phyloP scores from a whole-genome alignment of 2,329 filamentous ascomycete genomes.

The Lasiodiplodia gonubiensis region DNA sequence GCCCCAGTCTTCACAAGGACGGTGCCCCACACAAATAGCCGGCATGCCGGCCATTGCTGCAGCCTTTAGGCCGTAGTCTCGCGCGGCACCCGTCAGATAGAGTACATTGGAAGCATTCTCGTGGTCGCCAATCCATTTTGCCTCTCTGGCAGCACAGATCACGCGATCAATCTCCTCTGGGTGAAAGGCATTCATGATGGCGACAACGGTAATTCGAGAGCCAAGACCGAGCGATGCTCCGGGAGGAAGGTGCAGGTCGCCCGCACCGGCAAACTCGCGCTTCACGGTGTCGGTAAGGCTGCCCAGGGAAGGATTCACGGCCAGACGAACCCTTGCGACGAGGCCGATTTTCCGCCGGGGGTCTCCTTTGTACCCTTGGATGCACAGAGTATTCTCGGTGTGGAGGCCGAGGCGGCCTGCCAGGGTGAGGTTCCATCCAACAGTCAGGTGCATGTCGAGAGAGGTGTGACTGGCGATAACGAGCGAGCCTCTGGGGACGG shows the following conservation, averaged over 20 bases:
- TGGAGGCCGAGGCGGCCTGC: constrained; percentile 42
- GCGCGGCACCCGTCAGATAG: constrained; percentile 48
- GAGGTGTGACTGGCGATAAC: constrained; percentile 45
- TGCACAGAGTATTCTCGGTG: constrained; percentile 37
- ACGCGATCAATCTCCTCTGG: constrained; percentile 45
- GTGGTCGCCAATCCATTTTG: constrained; percentile 35
- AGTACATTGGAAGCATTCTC: constrained; percentile 40
- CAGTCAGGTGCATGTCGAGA: constrained; percentile 48
- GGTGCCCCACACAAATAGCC: constrained; percentile 48
- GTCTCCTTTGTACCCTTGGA: constrained; percentile 49
- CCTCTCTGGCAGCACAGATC: constrained; percentile 36
- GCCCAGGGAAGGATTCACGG: background rate
- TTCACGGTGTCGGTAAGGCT: constrained; percentile 32
- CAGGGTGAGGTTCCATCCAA: constrained; percentile 46
- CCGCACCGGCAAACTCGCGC: constrained; percentile 38
- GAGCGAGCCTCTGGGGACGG: constrained; percentile 37
- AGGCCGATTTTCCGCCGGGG: constrained; percentile 46
- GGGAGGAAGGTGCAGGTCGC: constrained; percentile 23
- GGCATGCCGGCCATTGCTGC: constrained; percentile 42
- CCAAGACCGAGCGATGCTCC: constrained; percentile 8
- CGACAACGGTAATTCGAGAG: constrained; percentile 33
- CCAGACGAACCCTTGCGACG: constrained; percentile 35
- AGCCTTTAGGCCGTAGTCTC: constrained; percentile 41
- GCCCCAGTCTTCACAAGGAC: constrained; percentile 48
- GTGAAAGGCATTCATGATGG: constrained; percentile 51